phyloP scores from a whole-genome alignment of 73 alveolate genomes.

The Blepharisma stoltei region DNA sequence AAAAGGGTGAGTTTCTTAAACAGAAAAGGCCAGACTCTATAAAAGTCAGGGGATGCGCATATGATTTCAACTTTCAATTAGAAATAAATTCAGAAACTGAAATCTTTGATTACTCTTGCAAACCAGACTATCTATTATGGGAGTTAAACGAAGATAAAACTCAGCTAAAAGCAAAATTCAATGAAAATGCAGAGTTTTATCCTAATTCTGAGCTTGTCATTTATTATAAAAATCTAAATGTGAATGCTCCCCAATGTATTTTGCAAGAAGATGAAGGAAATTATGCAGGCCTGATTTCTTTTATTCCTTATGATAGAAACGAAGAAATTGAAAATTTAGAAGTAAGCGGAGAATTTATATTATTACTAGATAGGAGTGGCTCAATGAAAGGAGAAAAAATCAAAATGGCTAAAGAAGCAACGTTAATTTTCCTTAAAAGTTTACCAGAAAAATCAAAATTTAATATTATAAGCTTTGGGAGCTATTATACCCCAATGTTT shows the following conservation, averaged over 20 bases:
- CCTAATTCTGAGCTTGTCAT: no score
- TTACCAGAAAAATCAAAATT: conserved; percentile 68
- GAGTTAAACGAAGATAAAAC: no score
- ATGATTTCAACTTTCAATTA: no score
- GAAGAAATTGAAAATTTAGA: not conserved
- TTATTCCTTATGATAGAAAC: conserved; percentile 1
- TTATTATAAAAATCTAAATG: no score
- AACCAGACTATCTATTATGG: no score
- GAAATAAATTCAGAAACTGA: no score
- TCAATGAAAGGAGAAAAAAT: conserved; percentile 80
- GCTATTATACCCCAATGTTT: conserved; percentile 44
- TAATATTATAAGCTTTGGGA: conserved; percentile 64
- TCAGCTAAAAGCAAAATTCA: no score
- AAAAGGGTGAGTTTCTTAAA: no score
- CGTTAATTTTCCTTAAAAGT: conserved; percentile 63
- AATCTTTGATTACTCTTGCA: no score
- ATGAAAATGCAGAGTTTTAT: no score
- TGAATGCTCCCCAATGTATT: not conserved
- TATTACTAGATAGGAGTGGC: conserved; percentile 80
- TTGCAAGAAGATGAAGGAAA: not conserved
- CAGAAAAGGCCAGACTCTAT: no score
- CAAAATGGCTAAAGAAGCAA: conserved; percentile 63
- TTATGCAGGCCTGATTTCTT: not conserved
- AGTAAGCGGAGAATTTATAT: conserved; percentile 52
- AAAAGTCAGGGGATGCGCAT: no score